Evolutionary conservation across 2,329 filamentous ascomycete species (phyloP), one percentile per base, ranked within the genome.

Genomic region (Colletotrichum lini): DNA sequence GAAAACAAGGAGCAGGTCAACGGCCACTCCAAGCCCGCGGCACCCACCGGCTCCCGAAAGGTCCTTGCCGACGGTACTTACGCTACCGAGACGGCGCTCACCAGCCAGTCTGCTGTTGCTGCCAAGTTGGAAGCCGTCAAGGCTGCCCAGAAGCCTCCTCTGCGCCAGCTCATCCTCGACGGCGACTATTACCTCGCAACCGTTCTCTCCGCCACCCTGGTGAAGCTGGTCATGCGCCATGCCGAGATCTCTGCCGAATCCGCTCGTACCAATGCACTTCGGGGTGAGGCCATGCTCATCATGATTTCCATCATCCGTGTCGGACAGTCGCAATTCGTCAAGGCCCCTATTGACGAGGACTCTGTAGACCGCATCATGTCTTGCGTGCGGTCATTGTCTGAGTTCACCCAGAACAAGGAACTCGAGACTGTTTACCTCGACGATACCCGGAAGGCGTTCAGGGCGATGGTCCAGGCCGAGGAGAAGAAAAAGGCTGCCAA

Each of bases 231-330:
- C 61, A 98, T 99, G 95, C 93, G 96, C 64, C 95, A 98, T 81
- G 93, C 94, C 2, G 95, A 98, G 79, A 95, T 98, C 72, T 98
- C 96, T 1, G 86, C 92, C 30, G 96, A 98, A 77, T 83, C 88
- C 53, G 93, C 94, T 53, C 92, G 96, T 49, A 98, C 96, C 40
- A 99, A 99, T 77, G 95, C 96, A 40, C 89, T 99, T 35, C 93
- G 94, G 60, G 96, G 96, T 4, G 96, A 99, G 82, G 96, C 96
- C 54, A 99, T 99, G 96, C 89, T 99, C 64, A 98, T 99, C 80
- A 98, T 98, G 95, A 98, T 99, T 77, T 98, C 96, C 6, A 97
- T 99, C 76, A 94, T 99, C 75, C 95, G 96, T 60, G 96, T 98
- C 72, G 96, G 96, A 50, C 96, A 99, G 83, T 98, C 96, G n/a